Conservation (phyloP, 2,329 filamentous ascomycete genomes). For the Sporothrix pseudoabietina region DNA sequence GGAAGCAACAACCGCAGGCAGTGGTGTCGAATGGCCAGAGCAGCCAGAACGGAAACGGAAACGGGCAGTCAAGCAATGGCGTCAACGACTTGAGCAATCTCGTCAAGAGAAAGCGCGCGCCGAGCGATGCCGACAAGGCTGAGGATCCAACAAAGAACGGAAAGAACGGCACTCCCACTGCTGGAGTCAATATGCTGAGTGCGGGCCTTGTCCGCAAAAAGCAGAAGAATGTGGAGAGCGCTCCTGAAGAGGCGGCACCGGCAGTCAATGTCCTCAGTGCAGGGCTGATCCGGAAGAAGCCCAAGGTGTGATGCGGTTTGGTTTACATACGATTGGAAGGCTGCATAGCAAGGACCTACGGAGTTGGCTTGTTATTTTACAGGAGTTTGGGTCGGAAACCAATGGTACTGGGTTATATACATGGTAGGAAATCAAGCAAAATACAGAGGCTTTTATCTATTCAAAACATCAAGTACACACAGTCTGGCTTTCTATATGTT, state of each 20-base stretch:
- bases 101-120: constrained; percentile 45
- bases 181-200: constrained; percentile 42
- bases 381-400: constrained; percentile 4
- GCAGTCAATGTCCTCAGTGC: constrained; percentile 46
- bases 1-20: constrained; percentile 43
- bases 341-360: background rate
- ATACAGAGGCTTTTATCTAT: constrained; percentile 11
- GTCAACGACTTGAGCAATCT: constrained; percentile 53
- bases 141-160: background rate
- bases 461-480: background rate
- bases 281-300: constrained; percentile 57
- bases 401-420: background rate
- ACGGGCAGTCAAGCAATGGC: background rate
- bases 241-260: constrained; percentile 37
- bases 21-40: constrained; percentile 19
- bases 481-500: background rate
- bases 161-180: background rate
- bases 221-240: constrained; percentile 43
- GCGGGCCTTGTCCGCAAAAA: constrained; percentile 54
- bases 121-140: constrained; percentile 33
- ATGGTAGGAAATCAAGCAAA: background rate
- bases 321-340: background rate
- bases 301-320: constrained; percentile 45
- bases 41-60: constrained; percentile 10
- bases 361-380: background rate